Evolutionary conservation across 495 filamentous ascomycete genomes (phyloP).

Genomic region (Schizothecium vesticola): DNA sequence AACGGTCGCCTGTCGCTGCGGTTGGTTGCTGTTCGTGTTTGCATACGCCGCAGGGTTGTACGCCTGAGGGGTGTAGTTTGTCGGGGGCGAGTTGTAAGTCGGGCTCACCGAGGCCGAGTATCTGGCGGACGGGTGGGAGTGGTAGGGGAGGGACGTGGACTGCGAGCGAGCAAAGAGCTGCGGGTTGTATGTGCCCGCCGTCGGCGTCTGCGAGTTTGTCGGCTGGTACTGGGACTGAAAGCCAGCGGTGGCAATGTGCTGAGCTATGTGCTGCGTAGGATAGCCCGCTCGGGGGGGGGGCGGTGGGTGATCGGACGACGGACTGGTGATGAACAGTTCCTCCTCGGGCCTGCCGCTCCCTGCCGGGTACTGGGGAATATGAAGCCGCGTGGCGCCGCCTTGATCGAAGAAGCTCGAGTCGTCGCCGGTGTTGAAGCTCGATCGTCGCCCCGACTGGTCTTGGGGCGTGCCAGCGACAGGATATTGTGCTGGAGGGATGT

Average conservation of each 20-base stretch:
- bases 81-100: constrained; percentile 25
- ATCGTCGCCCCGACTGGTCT: constrained; percentile 46
- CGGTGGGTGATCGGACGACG: constrained; percentile 27
- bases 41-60: constrained; percentile 51
- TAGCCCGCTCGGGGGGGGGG: constrained; percentile 37
- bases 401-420: constrained; percentile 54
- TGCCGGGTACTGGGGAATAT: constrained; percentile 14
- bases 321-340: constrained; percentile 46
- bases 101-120: constrained; percentile 29
- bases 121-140: constrained; percentile 33
- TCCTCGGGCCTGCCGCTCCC: constrained; percentile 34
- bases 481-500: constrained; percentile 54
- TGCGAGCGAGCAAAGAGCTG: constrained; percentile 69
- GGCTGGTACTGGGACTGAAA: constrained; percentile 57
- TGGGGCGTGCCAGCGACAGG: constrained; percentile 35
- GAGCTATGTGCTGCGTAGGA: constrained; percentile 45
- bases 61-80: constrained; percentile 38
- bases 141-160: constrained; percentile 45
- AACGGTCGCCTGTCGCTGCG: constrained; percentile 43
- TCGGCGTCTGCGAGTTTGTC: constrained; percentile 38
- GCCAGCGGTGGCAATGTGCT: constrained; percentile 47
- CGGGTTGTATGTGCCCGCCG: constrained; percentile 70
- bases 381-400: constrained; percentile 12
- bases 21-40: constrained; percentile 25
- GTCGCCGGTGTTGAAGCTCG: constrained; percentile 77